Conservation (phyloP, 495 filamentous ascomycete species). For the Lasiosphaeria miniovina region DNA sequence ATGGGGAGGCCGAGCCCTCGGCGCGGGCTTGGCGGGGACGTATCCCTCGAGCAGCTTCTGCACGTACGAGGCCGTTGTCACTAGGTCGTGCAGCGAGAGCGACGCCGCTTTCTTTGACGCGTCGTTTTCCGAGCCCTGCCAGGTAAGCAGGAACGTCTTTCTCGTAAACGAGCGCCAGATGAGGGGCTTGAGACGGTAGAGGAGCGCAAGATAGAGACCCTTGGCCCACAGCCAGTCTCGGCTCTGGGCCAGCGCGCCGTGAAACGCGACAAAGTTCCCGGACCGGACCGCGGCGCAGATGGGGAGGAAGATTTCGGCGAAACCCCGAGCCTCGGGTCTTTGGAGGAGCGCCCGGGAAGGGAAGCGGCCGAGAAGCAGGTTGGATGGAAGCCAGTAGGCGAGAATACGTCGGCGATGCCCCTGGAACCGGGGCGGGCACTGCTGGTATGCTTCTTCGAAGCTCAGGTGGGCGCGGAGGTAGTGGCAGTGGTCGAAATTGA, state of each 20-base stretch:
- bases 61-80: constrained; percentile 47
- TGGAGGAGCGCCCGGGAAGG: constrained; percentile 63
- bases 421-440: constrained; percentile 64
- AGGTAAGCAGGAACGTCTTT: constrained; percentile 60
- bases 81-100: constrained; percentile 53
- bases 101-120: constrained; percentile 53
- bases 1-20: constrained; percentile 19
- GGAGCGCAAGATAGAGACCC: constrained; percentile 68
- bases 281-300: constrained; percentile 68
- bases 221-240: constrained; percentile 73
- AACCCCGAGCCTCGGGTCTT: constrained; percentile 66
- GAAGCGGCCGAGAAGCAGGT: constrained; percentile 82
- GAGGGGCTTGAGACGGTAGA: constrained; percentile 70
- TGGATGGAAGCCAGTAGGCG: constrained; percentile 77
- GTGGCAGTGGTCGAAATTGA: constrained; percentile 76
- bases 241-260: constrained; percentile 53
- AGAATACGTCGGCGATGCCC: constrained; percentile 77
- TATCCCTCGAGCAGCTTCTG: constrained; percentile 54
- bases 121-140: constrained; percentile 55
- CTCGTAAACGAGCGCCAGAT: constrained; percentile 83
- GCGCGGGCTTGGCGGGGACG: constrained; percentile 29
- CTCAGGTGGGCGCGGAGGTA: constrained; percentile 71
- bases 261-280: constrained; percentile 77
- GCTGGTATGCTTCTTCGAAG: constrained; percentile 74
- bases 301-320: constrained; percentile 71